A percentile compares a stretch with the other conserved stretches of the same genome.
phyloP scores from a whole-genome alignment of 1,284 basidiomycete genomes.

The Cryptococcus neoformans region DNA sequence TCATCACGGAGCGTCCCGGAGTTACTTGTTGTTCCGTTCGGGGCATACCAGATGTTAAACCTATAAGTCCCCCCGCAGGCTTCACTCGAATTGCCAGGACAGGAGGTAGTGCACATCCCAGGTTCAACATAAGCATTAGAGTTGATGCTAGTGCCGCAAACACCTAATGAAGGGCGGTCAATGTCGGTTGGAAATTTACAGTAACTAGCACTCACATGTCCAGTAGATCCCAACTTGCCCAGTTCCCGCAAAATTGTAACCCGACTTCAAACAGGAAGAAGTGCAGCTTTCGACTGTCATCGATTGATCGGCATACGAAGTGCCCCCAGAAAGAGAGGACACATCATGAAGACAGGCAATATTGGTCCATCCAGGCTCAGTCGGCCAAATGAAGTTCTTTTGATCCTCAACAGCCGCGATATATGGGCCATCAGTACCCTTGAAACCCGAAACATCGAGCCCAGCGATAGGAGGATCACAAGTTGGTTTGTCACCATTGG shows the following conservation, averaged over 20 bases:
- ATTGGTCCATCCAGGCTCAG: slow-evolving; percentile 4
- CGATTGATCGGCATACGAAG: not conserved
- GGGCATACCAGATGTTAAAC: slow-evolving; percentile 9
- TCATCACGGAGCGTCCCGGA: not conserved
- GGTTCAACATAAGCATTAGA: slow-evolving; percentile 18
- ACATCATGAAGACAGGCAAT: slow-evolving; percentile 9
- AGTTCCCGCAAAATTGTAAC: slow-evolving; percentile 14
- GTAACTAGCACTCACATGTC: slow-evolving; percentile 3
- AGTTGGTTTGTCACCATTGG: slow-evolving; percentile 19
- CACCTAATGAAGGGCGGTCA: not conserved
- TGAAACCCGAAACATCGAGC: slow-evolving; percentile 19
- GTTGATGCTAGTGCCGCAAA: slow-evolving; percentile 24
- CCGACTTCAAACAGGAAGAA: slow-evolving; percentile 8
- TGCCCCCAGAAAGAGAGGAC: not conserved
- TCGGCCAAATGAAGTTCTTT: not conserved
- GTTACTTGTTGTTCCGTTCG: not conserved
- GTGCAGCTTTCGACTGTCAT: slow-evolving; percentile 12
- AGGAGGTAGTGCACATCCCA: slow-evolving; percentile 27
- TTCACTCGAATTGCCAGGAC: slow-evolving; percentile 25
- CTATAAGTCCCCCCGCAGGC: slow-evolving; percentile 22
- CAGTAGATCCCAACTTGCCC: slow-evolving; percentile 12
- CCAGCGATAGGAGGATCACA: slow-evolving; percentile 13
- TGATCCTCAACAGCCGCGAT: slow-evolving; percentile 5
- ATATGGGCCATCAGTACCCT: slow-evolving; percentile 19
- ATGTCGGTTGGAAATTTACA: not conserved